Evolutionary conservation across 352 stramenopile species (phyloP).

Genomic region (Saprolegnia parasitica): DNA sequence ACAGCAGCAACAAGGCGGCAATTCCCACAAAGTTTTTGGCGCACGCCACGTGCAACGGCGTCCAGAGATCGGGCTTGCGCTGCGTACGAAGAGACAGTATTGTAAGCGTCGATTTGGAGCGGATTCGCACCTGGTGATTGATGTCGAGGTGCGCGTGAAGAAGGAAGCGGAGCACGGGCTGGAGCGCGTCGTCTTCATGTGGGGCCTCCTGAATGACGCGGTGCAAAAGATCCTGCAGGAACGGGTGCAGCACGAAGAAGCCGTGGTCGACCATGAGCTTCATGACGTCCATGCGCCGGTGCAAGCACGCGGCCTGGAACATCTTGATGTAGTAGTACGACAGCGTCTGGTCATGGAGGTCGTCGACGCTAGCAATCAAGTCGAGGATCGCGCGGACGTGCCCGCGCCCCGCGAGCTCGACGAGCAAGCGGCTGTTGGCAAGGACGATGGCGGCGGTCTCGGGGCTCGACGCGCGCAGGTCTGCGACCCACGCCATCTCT

Average conservation of each 20-base stretch:
- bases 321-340: slow-evolving; percentile 59
- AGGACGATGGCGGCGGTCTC: slow-evolving; percentile 54
- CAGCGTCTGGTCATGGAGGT: slow-evolving; percentile 40
- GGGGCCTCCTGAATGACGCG: slow-evolving; percentile 40
- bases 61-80: slow-evolving; percentile 53
- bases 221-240: slow-evolving; percentile 53
- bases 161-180: slow-evolving; percentile 57
- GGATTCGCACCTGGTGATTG: slow-evolving; percentile 67
- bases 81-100: slow-evolving; percentile 29
- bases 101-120: no score
- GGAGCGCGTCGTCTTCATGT: slow-evolving; percentile 36
- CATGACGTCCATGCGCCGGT: slow-evolving; percentile 49
- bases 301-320: slow-evolving; percentile 54
- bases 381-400: slow-evolving; percentile 43
- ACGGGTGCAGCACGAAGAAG: slow-evolving; percentile 56
- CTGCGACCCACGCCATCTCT: slow-evolving; percentile 57
- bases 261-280: slow-evolving; percentile 59
- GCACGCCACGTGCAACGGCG: slow-evolving; percentile 62
- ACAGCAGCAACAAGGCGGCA: slow-evolving; percentile 59
- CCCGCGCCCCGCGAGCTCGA: slow-evolving; percentile 44
- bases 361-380: background rate
- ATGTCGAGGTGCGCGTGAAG: slow-evolving; percentile 58
- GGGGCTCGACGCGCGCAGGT: slow-evolving; percentile 40
- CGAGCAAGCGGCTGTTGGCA: slow-evolving; percentile 57
- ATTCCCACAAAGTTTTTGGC: slow-evolving; percentile 53